Conservation (phyloP, 805 yeast genomes). For the Ogataea thermomethanolica region DNA sequence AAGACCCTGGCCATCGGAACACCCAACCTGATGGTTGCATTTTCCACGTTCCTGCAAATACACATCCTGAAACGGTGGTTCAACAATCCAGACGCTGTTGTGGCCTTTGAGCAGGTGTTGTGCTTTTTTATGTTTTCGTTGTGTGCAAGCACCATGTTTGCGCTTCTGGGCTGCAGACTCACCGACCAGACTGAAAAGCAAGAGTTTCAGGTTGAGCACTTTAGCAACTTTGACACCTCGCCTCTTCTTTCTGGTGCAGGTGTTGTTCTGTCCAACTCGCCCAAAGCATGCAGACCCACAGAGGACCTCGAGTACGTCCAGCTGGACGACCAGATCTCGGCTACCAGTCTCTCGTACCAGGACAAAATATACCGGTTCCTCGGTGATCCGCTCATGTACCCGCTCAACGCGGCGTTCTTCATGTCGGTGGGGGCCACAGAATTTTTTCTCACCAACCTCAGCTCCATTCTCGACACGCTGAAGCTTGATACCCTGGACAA, state of each 20-base stretch:
- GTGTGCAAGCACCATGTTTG: constrained; percentile 16
- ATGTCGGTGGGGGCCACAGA: constrained; percentile 81
- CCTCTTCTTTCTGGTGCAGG: constrained; percentile 34
- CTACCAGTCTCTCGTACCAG: constrained; percentile 12
- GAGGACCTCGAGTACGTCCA: constrained; percentile 27
- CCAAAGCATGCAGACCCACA: constrained; percentile 17
- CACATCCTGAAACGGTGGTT: constrained; percentile 23
- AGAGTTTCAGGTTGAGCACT: constrained; percentile 24
- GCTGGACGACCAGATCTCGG: constrained; percentile 24
- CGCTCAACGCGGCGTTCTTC: constrained; percentile 59
- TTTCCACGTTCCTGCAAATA: constrained; percentile 32
- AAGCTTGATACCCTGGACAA: constrained; percentile 20
- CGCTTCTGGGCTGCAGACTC: constrained; percentile 29
- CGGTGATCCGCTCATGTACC: constrained; percentile 58
- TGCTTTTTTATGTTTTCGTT: constrained; percentile 23
- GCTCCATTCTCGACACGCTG: constrained; percentile 36
- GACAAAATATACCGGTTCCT: constrained; percentile 13
- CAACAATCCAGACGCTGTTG: constrained; percentile 13
- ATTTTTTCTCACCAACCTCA: constrained; percentile 80
- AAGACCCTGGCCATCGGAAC: constrained; percentile 80
- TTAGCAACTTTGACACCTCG: constrained; percentile 32
- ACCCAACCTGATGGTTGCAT: constrained; percentile 51
- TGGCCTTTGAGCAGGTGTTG: constrained; percentile 22
- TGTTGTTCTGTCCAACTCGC: constrained; percentile 32
- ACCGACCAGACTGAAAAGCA: constrained; percentile 26